A percentile compares a stretch with the other conserved stretches of the same genome.
Conservation (phyloP, 148 eudicot genomes). For the Rhododendron mucronatum region DNA sequence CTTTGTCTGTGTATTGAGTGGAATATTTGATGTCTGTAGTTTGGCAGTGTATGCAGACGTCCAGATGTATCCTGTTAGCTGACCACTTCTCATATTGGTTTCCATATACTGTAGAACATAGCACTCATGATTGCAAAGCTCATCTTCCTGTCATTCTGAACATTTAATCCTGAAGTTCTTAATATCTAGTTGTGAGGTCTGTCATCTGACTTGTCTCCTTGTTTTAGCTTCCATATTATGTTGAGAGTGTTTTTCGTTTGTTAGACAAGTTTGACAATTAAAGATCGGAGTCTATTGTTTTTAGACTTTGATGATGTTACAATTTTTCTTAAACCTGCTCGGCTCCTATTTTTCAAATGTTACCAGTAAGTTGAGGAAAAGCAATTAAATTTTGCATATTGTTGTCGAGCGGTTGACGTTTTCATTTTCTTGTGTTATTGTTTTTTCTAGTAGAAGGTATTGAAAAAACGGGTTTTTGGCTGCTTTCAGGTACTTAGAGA, state of each 20-base stretch:
- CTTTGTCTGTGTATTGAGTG: background rate
- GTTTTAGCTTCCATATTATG: background rate
- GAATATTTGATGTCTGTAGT: background rate
- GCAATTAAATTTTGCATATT: background rate
- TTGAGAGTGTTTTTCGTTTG: background rate
- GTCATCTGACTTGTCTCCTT: background rate
- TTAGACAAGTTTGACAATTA: background rate
- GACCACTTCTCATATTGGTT: background rate
- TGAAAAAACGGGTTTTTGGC: background rate
- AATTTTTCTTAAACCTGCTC: background rate
- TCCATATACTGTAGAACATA: background rate
- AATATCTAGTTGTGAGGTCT: background rate
- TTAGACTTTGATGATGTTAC: background rate
- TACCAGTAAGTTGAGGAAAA: background rate
- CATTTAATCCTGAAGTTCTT: background rate
- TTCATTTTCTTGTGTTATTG: background rate
- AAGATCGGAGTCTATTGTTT: background rate
- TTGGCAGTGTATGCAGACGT: background rate
- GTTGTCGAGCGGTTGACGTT: background rate
- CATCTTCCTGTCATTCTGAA: background rate
- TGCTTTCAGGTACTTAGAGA: constrained; percentile 62
- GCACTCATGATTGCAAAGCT: background rate
- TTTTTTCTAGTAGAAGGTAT: background rate
- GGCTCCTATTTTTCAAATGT: background rate
- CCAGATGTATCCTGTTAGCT: background rate